Base-by-base conservation (phyloP, 371 early-diverging fungal genomes). In the Rhizopus delemar region DNA sequence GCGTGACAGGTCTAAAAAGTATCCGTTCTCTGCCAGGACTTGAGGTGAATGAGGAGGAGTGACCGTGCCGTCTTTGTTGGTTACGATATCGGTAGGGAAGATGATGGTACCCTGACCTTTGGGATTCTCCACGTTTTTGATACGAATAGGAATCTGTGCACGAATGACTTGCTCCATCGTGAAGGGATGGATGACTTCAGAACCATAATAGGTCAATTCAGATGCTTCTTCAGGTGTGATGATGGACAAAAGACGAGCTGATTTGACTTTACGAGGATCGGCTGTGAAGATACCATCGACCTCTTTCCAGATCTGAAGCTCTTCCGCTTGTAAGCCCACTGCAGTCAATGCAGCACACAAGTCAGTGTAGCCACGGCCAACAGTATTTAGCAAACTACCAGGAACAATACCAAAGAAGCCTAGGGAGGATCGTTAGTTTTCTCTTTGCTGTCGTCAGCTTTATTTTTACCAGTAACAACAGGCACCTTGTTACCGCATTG, bases 221-320 rank as follows among this genome's bases (percentile, higher is more conserved):
- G 98, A 90, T 0, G 97, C 99, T 72, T 99, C 99, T 70, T 98
- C 98, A 12, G 98, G 98, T 13, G 95, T 91, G 63, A 99, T 97
- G 53, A 86, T 85, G 15, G 90, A 83, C 36, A 99, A 84, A 41
- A 96, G 80, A 12, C 91, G 81, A n/a, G 99, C 99, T 6, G 77
- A 68, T 36, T 87, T 86, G n/a, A 93, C 96, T 61, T 97, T 97
- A 53, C 97, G 90, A n/a, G 99, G 99, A 68, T 99, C 99, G 0
- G 98, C 98, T 0, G 97, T 97, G 64, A 95, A 99, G 60, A 99
- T 97, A 52, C 99, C 99, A 64, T 98, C 98, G 3, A 99, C 99
- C 62, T 99, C 99, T 73, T 99, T 99, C 97, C 97, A 98, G 16
- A 99, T 92, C 69, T 98, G 97, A 53, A 98, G 80, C 68, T 99